Base-by-base conservation (phyloP, 805 yeast species). In the Myxozyma geophila region DNA sequence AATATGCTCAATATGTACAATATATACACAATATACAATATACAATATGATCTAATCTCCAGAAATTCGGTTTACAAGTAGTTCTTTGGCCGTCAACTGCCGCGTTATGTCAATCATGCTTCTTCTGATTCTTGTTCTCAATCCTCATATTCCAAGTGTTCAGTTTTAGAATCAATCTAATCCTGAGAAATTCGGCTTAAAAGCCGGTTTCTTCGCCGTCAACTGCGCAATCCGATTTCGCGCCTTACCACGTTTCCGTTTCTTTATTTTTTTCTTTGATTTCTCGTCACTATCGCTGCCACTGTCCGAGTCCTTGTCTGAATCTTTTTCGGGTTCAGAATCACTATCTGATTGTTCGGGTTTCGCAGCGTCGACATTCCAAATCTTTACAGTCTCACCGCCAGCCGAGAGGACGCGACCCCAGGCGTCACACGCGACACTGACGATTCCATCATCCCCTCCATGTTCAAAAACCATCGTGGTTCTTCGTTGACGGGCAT, bases 341-440 rank as follows among this genome's bases (percentile, higher is more conserved):
- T 46, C 52, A 17, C 19, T 8, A 8, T 55, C 44, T 12, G 51
- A 23, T 19, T 44, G 35, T 59, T 43, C 49, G 49, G n/a, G 47
- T 56, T 17, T 40, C 2, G 40, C 57, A 4, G 55, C 59, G 8
- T 43, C 60, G 6, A 58, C 59, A 8, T 82, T 79, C 98, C 98
- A 93, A 6, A 93, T 79, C 70, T 87, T 88, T 62, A 93, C 78
- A 35, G 82, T 80, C 53, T 89, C 93, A 92, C 92, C 88, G 21
- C 97, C 95, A 6, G 88, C 91, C 74, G 89, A 86, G 2, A 89
- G 84, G 59, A 92, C 77, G 64, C 97, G 82, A 72, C 91, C 95
- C 60, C 88, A 88, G 68, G 74, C 85, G 74, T 93, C 99, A 59
- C 90, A 79, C 72, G 92, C 98, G 67, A 93, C 77, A 50, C 82